Conservation (phyloP, 179 eudicot genomes). For the Silene noctiflora region DNA sequence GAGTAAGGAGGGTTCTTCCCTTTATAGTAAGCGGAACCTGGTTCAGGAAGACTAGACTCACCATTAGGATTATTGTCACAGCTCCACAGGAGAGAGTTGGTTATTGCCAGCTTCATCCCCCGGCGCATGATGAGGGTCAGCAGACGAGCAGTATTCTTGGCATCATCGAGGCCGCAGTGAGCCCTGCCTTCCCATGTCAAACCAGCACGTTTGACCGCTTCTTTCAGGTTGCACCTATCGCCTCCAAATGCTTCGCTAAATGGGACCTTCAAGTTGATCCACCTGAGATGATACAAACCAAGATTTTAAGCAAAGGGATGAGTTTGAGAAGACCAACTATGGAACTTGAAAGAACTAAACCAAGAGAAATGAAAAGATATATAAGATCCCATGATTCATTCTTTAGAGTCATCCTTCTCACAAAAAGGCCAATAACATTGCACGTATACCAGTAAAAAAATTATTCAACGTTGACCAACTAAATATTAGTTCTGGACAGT, state of each 20-base stretch:
- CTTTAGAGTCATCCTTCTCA: too few species aligned
- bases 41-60: not conserved
- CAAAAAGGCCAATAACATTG: too few species aligned
- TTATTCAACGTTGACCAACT: too few species aligned
- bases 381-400: too few species aligned
- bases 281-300: constrained; percentile 40
- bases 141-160: constrained; percentile 79
- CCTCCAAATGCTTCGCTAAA: constrained; percentile 58
- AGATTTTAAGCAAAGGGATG: not conserved
- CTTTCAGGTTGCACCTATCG: constrained; percentile 62
- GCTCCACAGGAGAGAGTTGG: constrained; percentile 44
- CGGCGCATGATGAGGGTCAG: constrained; percentile 55
- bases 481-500: too few species aligned
- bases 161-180: constrained; percentile 91
- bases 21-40: not conserved
- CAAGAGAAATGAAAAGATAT: too few species aligned
- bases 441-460: too few species aligned
- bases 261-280: constrained; percentile 84
- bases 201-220: constrained; percentile 81
- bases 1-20: constrained; percentile 4
- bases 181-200: constrained; percentile 88
- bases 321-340: too few species aligned
- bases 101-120: constrained; percentile 67
- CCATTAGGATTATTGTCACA: constrained; percentile 32
- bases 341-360: too few species aligned